These are phyloP conservation scores for Tuber indicum DNA, from an alignment of 495 filamentous ascomycete genomes.

Conservation along the genomic window DNA sequence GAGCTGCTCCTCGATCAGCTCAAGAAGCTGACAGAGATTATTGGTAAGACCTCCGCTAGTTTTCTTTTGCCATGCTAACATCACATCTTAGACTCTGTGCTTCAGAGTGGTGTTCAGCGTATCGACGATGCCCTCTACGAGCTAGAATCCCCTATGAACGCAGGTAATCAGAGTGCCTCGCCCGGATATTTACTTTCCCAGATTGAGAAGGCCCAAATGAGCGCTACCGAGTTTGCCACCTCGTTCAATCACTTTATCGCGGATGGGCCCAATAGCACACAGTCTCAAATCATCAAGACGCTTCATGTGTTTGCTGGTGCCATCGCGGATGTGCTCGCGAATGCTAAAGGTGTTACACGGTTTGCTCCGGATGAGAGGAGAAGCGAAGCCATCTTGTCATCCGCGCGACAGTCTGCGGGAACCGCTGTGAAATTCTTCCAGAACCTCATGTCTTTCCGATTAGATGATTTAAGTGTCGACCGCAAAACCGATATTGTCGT, in stretches of 20 bases:
- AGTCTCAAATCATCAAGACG: slow-evolving; percentile 86
- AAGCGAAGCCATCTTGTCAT: slow-evolving; percentile 71
- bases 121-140: slow-evolving; percentile 97
- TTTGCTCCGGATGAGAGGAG: slow-evolving; percentile 95
- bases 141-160: slow-evolving; percentile 94
- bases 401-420: slow-evolving; percentile 75
- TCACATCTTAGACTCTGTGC: slow-evolving; percentile 63
- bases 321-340: slow-evolving; percentile 87
- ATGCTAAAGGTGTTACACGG: slow-evolving; percentile 89
- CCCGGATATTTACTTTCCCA: slow-evolving; percentile 94
- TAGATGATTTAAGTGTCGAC: slow-evolving; percentile 77
- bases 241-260: slow-evolving; percentile 97
- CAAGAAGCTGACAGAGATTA: slow-evolving; percentile 92
- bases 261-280: slow-evolving; percentile 86
- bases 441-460: slow-evolving; percentile 81
- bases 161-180: slow-evolving; percentile 95
- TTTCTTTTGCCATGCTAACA: not conserved
- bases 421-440: slow-evolving; percentile 95
- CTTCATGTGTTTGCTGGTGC: slow-evolving; percentile 83
- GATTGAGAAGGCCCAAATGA: slow-evolving; percentile 92
- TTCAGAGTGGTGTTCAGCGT: slow-evolving; percentile 86
- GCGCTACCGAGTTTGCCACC: slow-evolving; percentile 90
- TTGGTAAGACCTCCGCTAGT: slow-evolving; percentile 43
- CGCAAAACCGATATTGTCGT: slow-evolving; percentile 94
- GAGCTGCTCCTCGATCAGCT: slow-evolving; percentile 75